phyloP scores from a whole-genome alignment of 1,284 basidiomycete genomes.

The Ustilago loliicola region DNA sequence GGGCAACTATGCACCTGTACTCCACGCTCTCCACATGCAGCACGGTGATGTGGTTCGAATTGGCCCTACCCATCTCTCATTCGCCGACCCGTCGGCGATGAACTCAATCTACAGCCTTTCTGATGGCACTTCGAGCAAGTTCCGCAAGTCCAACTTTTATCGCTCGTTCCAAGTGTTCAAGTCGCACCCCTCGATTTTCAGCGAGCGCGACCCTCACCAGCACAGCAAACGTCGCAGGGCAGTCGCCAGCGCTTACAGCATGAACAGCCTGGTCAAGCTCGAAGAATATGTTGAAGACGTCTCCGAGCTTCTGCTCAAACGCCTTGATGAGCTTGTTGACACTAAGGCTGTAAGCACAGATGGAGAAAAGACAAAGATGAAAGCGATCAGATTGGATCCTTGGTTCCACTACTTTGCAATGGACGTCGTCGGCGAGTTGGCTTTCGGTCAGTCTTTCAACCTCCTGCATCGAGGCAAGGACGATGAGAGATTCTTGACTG shows the following conservation, averaged over 20 bases:
- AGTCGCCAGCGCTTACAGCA: conserved; percentile 59
- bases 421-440: conserved; percentile 62
- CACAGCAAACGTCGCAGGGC: conserved; percentile 54
- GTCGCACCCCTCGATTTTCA: conserved; percentile 56
- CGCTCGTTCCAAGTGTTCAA: conserved; percentile 53
- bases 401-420: conserved; percentile 63
- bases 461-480: conserved; percentile 46
- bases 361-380: conserved; percentile 23
- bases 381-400: conserved; percentile 46
- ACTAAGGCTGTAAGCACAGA: conserved; percentile 14
- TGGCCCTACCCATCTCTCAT: conserved; percentile 56
- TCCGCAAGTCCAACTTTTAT: conserved; percentile 55
- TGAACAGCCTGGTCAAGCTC: conserved; percentile 57
- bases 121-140: conserved; percentile 50
- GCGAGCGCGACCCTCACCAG: conserved; percentile 57
- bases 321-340: conserved; percentile 46
- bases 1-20: conserved; percentile 48
- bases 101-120: conserved; percentile 59
- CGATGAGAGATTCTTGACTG: conserved; percentile 48
- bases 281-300: conserved; percentile 60
- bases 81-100: conserved; percentile 50
- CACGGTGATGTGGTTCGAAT: conserved; percentile 61
- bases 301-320: conserved; percentile 46
- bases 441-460: conserved; percentile 52
- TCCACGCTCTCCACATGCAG: conserved; percentile 41